phyloP scores from a whole-genome alignment of 352 stramenopile genomes.

The Phytophthora ramorum region DNA sequence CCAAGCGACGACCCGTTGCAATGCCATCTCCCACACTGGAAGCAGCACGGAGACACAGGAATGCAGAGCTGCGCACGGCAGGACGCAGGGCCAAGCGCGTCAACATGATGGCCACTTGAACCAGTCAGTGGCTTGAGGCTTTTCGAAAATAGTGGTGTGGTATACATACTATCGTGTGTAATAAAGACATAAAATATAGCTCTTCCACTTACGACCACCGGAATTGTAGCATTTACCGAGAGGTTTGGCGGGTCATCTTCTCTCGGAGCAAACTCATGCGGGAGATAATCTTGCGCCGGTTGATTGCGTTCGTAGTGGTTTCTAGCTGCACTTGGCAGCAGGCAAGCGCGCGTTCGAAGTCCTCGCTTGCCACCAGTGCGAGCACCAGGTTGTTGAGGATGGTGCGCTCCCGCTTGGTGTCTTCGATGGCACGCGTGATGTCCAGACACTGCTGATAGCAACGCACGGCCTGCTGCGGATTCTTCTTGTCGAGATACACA shows the following conservation, averaged over 20 bases:
- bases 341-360: slow-evolving; percentile 59
- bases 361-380: slow-evolving; percentile 66
- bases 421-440: slow-evolving; percentile 73
- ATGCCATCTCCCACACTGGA: neutral
- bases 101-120: slow-evolving; percentile 19
- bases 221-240: neutral
- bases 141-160: neutral
- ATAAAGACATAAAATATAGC: neutral
- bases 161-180: neutral
- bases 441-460: slow-evolving; percentile 84
- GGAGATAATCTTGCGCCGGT: slow-evolving; percentile 79
- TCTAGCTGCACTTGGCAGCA: slow-evolving; percentile 79
- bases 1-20: slow-evolving; percentile 4
- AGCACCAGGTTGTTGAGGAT: slow-evolving; percentile 90
- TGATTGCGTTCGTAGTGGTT: slow-evolving; percentile 71
- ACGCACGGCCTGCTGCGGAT: slow-evolving; percentile 66
- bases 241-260: slow-evolving; percentile 31
- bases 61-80: slow-evolving; percentile 12
- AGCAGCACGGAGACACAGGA: slow-evolving; percentile 12
- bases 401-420: slow-evolving; percentile 80
- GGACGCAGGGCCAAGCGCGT: slow-evolving; percentile 30
- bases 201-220: neutral
- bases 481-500: slow-evolving; percentile 78
- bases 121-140: slow-evolving; percentile 20
- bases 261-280: slow-evolving; percentile 80